These are phyloP conservation scores for Collybia sordida DNA, from an alignment of 768 basidiomycete species.

Conservation along the genomic window DNA sequence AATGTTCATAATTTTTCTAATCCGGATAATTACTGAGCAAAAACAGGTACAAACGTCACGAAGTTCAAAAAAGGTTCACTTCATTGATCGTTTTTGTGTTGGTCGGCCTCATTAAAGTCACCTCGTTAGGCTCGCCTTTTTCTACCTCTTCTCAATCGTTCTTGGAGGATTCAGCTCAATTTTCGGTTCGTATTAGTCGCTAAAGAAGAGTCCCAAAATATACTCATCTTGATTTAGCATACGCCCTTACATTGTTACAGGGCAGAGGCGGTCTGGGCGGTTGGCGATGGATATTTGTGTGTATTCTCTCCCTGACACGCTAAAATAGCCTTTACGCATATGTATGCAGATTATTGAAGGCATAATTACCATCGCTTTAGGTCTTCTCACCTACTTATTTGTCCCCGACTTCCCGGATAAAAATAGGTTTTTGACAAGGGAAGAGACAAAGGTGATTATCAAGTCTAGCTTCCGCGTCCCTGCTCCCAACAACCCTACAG, in stretches of 20 bases:
- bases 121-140: constrained; percentile 22
- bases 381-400: constrained; percentile 18
- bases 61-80: constrained; percentile 37
- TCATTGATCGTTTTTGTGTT: background rate
- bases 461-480: background rate
- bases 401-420: constrained; percentile 25
- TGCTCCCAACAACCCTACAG: constrained; percentile 2
- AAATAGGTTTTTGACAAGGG: constrained; percentile 30
- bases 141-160: constrained; percentile 30
- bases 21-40: background rate
- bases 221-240: constrained; percentile 4
- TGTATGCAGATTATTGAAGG: constrained; percentile 23
- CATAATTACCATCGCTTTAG: constrained; percentile 20
- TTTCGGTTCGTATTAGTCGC: constrained; percentile 12
- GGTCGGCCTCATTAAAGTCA: background rate
- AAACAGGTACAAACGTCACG: constrained; percentile 36
- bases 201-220: background rate
- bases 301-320: background rate
- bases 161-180: constrained; percentile 27
- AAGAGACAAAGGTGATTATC: constrained; percentile 30
- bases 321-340: too few species aligned
- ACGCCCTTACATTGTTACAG: constrained; percentile 13
- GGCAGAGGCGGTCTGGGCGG: constrained; percentile 14
- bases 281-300: constrained; percentile 30
- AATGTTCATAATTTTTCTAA: background rate